phyloP scores from a whole-genome alignment of 805 yeast species.

The Yarrowia porcina region DNA sequence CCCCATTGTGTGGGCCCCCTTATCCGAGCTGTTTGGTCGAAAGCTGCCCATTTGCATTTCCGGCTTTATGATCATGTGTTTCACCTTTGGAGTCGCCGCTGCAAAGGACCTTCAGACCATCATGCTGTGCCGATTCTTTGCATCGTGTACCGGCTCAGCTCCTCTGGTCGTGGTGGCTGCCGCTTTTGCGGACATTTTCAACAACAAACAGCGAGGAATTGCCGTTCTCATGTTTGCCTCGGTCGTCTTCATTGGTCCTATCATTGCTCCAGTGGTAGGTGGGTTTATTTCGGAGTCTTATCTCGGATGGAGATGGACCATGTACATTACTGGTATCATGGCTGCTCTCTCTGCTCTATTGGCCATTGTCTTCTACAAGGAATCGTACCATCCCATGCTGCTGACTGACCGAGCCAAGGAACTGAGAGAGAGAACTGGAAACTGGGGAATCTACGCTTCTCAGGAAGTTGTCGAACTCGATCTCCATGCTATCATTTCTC shows the following conservation, averaged over 20 bases:
- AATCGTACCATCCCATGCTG: constrained; percentile 69
- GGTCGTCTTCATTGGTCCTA: constrained; percentile 75
- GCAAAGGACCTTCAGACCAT: constrained; percentile 75
- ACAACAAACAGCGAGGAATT: constrained; percentile 62
- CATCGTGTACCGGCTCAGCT: constrained; percentile 80
- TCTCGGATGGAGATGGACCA: constrained; percentile 85
- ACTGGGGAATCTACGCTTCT: constrained; percentile 77
- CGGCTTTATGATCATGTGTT: constrained; percentile 53
- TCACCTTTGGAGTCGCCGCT: constrained; percentile 73
- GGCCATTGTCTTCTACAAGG: constrained; percentile 48
- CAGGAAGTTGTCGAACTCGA: constrained; percentile 61
- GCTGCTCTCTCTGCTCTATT: constrained; percentile 44
- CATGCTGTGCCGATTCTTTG: constrained; percentile 72
- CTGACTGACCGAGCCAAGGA: constrained; percentile 58
- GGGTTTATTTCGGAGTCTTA: constrained; percentile 59
- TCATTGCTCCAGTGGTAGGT: constrained; percentile 76
- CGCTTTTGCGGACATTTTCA: constrained; percentile 76
- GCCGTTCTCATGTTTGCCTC: constrained; percentile 70
- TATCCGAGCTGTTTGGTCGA: constrained; percentile 77
- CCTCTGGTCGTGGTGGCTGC: constrained; percentile 87
- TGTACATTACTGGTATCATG: constrained; percentile 64
- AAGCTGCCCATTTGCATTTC: constrained; percentile 57
- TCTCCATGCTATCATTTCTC: constrained; percentile 55
- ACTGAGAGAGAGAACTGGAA: constrained; percentile 64
- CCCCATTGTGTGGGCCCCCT: constrained; percentile 86